Conservation (phyloP, 176 grass and related monocot genomes). For the Oryza brachyantha region DNA sequence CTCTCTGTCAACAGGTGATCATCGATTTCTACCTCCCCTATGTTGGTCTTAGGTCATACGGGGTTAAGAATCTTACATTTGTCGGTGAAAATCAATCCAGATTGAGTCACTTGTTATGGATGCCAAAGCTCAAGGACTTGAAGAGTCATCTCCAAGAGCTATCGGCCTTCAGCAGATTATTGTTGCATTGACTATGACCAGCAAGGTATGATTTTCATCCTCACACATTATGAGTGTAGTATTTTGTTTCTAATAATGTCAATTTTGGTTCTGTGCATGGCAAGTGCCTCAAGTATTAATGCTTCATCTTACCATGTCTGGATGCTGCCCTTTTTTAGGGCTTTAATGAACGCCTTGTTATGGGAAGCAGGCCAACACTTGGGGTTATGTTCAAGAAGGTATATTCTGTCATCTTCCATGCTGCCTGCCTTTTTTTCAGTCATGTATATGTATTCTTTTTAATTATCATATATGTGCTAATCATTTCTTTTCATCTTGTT, state of each 20-base stretch:
- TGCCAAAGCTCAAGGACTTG: slow-evolving; percentile 61
- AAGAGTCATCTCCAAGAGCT: slow-evolving; percentile 60
- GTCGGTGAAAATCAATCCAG: slow-evolving; percentile 37
- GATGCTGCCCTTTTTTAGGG: slow-evolving; percentile 52
- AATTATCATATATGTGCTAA: not conserved
- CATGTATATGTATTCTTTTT: not conserved
- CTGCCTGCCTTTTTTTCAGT: slow-evolving; percentile 15
- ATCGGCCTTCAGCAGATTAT: slow-evolving; percentile 76
- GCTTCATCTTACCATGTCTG: slow-evolving; percentile 23
- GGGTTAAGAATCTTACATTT: slow-evolving; percentile 19
- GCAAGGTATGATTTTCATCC: slow-evolving; percentile 64
- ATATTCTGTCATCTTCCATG: slow-evolving; percentile 28
- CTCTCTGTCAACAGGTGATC: slow-evolving; percentile 84
- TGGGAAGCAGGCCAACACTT: slow-evolving; percentile 65
- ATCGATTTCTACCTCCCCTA: not conserved
- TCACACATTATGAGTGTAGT: not conserved
- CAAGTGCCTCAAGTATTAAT: not conserved
- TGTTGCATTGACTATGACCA: slow-evolving; percentile 85
- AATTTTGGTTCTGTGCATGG: slow-evolving; percentile 16
- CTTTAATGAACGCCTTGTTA: slow-evolving; percentile 88
- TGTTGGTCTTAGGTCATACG: slow-evolving; percentile 14
- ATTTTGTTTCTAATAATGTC: slow-evolving; percentile 30
- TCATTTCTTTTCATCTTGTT: slow-evolving; percentile 25
- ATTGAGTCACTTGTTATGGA: slow-evolving; percentile 71
- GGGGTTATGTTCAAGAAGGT: slow-evolving; percentile 94